Conservation (phyloP, 345 rosid species). For the Eucalyptus leucophloia region DNA sequence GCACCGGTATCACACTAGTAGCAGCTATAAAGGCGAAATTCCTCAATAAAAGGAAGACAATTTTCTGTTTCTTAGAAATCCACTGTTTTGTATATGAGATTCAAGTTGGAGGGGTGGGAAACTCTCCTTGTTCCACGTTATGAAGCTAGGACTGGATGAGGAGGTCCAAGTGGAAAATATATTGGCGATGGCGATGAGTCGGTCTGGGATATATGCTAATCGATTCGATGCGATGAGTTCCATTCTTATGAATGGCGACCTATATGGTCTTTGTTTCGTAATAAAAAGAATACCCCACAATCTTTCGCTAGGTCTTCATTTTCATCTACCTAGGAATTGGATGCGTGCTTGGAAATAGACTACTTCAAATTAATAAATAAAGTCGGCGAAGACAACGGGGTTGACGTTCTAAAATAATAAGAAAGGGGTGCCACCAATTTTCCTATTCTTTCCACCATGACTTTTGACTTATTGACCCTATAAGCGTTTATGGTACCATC, state of each 20-base stretch:
- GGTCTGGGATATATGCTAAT: rapidly evolving
- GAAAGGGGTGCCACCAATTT: background rate
- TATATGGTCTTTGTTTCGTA: background rate
- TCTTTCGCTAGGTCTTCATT: background rate
- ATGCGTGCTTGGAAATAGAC: background rate
- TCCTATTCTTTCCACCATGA: background rate
- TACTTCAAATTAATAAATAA: background rate
- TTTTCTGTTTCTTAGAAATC: background rate
- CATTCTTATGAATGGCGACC: rapidly evolving
- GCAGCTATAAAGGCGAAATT: background rate
- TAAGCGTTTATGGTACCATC: rapidly evolving
- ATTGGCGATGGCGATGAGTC: rapidly evolving
- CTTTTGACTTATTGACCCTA: rapidly evolving
- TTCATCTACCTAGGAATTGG: background rate
- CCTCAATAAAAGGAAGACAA: background rate
- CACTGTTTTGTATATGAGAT: too few species aligned
- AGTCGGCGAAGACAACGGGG: background rate
- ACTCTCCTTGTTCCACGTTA: background rate
- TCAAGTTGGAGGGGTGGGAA: background rate
- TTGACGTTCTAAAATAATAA: background rate
- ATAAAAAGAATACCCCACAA: background rate
- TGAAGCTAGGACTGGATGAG: background rate
- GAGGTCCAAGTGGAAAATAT: background rate
- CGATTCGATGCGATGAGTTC: background rate
- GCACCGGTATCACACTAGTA: background rate